Percentiles rank a stretch among this genome's conserved stretches.
Evolutionary conservation across 2,329 filamentous ascomycete genomes (phyloP).

Genomic region (Diaporthe vaccinii): DNA sequence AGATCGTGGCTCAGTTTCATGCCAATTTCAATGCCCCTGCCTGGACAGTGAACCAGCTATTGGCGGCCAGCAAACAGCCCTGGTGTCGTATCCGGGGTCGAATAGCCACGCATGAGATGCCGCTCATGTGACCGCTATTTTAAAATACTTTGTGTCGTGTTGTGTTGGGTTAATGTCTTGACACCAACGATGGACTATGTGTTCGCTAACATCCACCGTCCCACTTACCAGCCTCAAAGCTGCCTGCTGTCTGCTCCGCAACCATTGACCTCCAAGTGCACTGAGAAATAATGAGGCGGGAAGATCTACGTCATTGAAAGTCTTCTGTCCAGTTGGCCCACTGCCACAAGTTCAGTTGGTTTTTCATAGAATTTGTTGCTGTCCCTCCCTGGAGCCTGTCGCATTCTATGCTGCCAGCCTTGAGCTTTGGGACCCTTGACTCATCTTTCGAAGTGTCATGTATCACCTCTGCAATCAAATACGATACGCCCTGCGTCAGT

Average conservation of each 20-base stretch:
- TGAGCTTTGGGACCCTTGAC: no score
- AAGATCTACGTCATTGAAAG: background rate
- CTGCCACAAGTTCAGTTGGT: no score
- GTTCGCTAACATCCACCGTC: no score
- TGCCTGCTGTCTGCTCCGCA: background rate
- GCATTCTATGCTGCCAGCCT: no score
- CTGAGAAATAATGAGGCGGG: background rate
- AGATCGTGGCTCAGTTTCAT: background rate
- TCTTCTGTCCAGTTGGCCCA: no score
- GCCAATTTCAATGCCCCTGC: background rate
- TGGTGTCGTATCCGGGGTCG: background rate
- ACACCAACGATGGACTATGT: background rate
- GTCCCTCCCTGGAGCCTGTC: no score
- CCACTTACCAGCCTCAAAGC: background rate
- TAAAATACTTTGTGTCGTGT: background rate
- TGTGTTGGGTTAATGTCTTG: background rate
- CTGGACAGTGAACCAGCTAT: no score
- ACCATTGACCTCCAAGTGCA: background rate
- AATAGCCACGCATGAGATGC: background rate
- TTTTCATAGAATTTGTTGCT: no score
- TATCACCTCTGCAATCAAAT: no score
- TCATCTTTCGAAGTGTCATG: no score
- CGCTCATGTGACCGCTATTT: background rate
- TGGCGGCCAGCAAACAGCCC: background rate
- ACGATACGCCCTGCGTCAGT: no score